phyloP scores from a whole-genome alignment of 805 yeast species.

The Sugiyamaella americana region DNA sequence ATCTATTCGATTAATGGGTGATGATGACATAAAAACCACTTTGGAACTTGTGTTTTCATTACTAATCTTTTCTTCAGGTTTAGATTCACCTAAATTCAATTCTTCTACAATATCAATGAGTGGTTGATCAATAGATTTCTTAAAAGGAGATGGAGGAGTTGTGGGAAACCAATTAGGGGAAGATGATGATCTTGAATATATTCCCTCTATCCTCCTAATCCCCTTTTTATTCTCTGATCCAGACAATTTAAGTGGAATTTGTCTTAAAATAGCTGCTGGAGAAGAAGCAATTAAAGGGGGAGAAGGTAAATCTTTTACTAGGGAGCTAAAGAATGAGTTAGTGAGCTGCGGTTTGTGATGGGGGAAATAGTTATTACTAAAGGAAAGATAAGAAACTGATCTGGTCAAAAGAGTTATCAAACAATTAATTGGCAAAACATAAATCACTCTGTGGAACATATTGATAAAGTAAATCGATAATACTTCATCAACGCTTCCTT shows the following conservation, averaged over 20 bases:
- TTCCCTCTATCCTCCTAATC: background rate
- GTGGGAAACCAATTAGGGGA: background rate
- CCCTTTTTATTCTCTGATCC: background rate
- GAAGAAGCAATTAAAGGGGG: slow-evolving; percentile 1
- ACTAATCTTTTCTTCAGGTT: background rate
- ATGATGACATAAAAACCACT: too few relatives aligned
- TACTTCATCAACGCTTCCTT: too few relatives aligned
- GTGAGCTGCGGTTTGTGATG: too few relatives aligned
- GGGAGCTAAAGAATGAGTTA: too few relatives aligned
- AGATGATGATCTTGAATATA: background rate
- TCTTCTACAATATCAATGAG: background rate
- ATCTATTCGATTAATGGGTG: too few relatives aligned
- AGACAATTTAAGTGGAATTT: background rate
- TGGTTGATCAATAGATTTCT: background rate
- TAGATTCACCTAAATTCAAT: background rate
- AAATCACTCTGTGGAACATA: too few relatives aligned
- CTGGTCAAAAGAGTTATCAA: too few relatives aligned
- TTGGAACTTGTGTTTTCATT: background rate
- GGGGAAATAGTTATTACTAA: too few relatives aligned
- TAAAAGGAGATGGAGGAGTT: background rate
- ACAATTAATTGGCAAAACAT: too few relatives aligned
- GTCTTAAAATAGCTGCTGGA: slow-evolving; percentile 1
- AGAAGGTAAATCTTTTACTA: background rate
- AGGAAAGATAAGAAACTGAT: too few relatives aligned
- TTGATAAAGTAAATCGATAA: too few relatives aligned